These are phyloP conservation scores for Endoconidiophora laricicola DNA, from an alignment of 2,329 filamentous ascomycete genomes.

Conservation along the genomic window DNA sequence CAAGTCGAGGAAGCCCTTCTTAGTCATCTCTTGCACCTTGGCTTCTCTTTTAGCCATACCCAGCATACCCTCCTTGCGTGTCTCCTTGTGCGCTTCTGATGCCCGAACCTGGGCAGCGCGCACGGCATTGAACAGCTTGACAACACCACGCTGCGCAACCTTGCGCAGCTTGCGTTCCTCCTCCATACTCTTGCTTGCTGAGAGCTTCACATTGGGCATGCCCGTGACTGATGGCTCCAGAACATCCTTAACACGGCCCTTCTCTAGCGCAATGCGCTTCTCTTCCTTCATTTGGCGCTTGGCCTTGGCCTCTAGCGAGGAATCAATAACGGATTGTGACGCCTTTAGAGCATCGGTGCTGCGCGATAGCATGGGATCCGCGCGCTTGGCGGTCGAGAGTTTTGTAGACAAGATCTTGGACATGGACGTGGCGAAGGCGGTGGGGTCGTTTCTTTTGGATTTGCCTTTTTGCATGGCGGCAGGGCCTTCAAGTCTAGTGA, in stretches of 20 bases:
- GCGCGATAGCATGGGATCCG: constrained; percentile 81
- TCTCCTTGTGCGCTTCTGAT: constrained; percentile 54
- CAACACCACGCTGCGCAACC: constrained; percentile 81
- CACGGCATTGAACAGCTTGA: constrained; percentile 93
- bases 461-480: constrained; percentile 25
- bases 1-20: constrained; percentile 87
- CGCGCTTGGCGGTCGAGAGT: constrained; percentile 61
- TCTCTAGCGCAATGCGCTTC: constrained; percentile 63
- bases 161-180: constrained; percentile 69
- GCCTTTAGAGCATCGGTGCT: constrained; percentile 58
- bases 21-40: constrained; percentile 87
- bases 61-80: constrained; percentile 55
- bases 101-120: constrained; percentile 82
- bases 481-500: constrained; percentile 22
- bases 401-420: constrained; percentile 87
- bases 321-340: constrained; percentile 55
- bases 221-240: constrained; percentile 24
- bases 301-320: constrained; percentile 67
- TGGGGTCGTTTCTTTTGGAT: constrained; percentile 81
- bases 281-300: constrained; percentile 63
- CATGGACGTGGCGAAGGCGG: constrained; percentile 81
- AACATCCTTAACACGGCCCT: constrained; percentile 77
- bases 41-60: constrained; percentile 69
- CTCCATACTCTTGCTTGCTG: constrained; percentile 32
- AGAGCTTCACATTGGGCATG: constrained; percentile 1